Evolutionary conservation across 2,329 filamentous ascomycete genomes (phyloP), one percentile per base, ranked within the genome.

Genomic region (Trichoderma endophyticum): DNA sequence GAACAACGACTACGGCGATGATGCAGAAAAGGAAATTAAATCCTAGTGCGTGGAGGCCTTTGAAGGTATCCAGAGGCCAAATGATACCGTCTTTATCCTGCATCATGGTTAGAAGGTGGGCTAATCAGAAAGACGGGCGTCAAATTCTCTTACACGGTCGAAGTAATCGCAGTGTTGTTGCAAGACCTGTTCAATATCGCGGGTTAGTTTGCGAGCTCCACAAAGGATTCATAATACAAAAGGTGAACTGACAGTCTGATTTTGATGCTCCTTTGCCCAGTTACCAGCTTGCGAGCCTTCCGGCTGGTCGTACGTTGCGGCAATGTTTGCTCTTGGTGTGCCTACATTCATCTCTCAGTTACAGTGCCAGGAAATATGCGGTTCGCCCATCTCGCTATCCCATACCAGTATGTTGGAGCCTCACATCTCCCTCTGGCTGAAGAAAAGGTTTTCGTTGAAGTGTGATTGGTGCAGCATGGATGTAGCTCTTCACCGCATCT

Each of bases 11-110:
- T 15, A 80, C 70, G 3, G 82, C 77, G 2, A 85, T 68, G 1
- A 82, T 12, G 5, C 81, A 84, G 73, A 85, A 81, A 1, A 81
- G 39, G 14, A 83, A 66, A 63, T 77, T 80, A 76, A 83, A 84
- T 0, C 83, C 83, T 0, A 84, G 75, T 1, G 79, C 79, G 3
- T 79, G 79, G 70, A 85, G 83, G 4, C 83, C 82, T 11, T 59
- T 70, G 73, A 80, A 84, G 0, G 82, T 83, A 72, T 84, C 81
- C 21, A 66, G 70, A 0, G 82, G 83, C 69, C 76, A 81, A 72
- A 84, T 83, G 18, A 80, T 73, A 24, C 82, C 82, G 71, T 84
- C 83, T 5, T 73, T 67, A 73, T 85, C 82, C 57, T 76, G 7
- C 2, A n/a, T 14, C 34, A 63, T n/a, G 70, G 66, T n/a, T 77